These are phyloP conservation scores for Gossypium laxum DNA, from an alignment of 441 rosid species.

Conservation along the genomic window DNA sequence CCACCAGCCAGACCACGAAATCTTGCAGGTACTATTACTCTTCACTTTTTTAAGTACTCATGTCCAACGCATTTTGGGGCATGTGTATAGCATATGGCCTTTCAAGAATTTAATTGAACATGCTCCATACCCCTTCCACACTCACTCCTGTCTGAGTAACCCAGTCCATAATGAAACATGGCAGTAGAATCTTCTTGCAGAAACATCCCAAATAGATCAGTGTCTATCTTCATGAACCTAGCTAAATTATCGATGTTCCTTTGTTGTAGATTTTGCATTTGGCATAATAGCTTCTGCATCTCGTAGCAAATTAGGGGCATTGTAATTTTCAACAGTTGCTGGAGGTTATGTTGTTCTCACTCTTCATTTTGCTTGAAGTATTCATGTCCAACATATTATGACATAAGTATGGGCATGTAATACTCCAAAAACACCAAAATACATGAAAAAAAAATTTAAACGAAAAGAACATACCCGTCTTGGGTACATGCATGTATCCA, in stretches of 20 bases:
- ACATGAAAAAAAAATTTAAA: too few species aligned
- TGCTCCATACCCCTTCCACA: not conserved
- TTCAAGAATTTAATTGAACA: not conserved
- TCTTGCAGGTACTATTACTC: constrained; percentile 36
- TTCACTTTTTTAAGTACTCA: not conserved
- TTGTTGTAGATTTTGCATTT: not conserved
- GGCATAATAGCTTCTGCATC: not conserved
- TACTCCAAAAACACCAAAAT: too few species aligned
- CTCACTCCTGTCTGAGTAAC: too few species aligned
- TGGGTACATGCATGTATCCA: too few species aligned
- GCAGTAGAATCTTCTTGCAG: not conserved
- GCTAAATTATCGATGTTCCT: not conserved
- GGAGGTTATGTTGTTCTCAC: too few species aligned
- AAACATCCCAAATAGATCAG: not conserved
- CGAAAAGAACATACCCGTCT: too few species aligned
- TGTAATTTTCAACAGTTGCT: not conserved
- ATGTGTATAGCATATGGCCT: not conserved
- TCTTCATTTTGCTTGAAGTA: too few species aligned
- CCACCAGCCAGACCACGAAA: constrained; percentile 38
- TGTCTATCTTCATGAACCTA: not conserved
- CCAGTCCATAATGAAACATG: too few species aligned
- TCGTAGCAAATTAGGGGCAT: not conserved
- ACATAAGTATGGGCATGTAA: too few species aligned
- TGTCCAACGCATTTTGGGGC: not conserved
- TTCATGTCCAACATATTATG: too few species aligned